Base-by-base conservation (phyloP, 2,329 filamentous ascomycete genomes). In the Microcyclosporella mali region DNA sequence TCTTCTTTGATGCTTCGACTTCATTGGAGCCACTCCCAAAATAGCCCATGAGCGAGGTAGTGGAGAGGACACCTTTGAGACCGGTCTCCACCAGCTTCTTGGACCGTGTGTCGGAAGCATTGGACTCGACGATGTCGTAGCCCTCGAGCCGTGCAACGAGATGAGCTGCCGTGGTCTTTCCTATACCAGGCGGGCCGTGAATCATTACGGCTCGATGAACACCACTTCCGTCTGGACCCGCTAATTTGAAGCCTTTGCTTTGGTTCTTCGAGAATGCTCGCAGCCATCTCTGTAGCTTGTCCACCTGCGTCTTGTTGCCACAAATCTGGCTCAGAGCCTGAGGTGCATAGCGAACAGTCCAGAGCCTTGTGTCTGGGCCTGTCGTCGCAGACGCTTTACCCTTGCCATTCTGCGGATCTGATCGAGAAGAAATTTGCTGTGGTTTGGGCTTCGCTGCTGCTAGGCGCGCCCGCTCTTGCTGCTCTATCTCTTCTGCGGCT, bases 121-220 rank as follows among this genome's bases (percentile, higher is more conserved):
- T 98, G 59, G 82, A 92, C 70, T 98, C 92, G 10, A 98, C 73
- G 33, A 95, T 78, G 64, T 98, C 92, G 60, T 88, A 97, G 2
- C 90, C 89, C 61, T 94, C 89, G 15, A 97, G 70, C 59, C 88
- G 94, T 1, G 92, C 90, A 12, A 94, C 87, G 21, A 98, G 73
- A 70, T 98, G 92, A 17, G 92, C 92, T 37, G 94, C 88, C 25
- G 92, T 98, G 2, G 92, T 98, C 69, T 98, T 98, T 55, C 92
- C 92, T 53, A 98, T 95, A 14, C 92, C 92, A 21, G 92, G 92
- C 12, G 92, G 90, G 0, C 92, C 92, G 53, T 94, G 89, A 41
- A 98, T 83, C 62, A 97, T 94, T 52, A 97, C 82, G n/a, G 90
- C 87, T 51, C 92, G 82, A 56, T 84, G 85, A 0, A 76, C 75